Evolutionary conservation across 2,329 filamentous ascomycete species (phyloP), one percentile per base, ranked within the genome.

Genomic region (Aspergillus hortae): DNA sequence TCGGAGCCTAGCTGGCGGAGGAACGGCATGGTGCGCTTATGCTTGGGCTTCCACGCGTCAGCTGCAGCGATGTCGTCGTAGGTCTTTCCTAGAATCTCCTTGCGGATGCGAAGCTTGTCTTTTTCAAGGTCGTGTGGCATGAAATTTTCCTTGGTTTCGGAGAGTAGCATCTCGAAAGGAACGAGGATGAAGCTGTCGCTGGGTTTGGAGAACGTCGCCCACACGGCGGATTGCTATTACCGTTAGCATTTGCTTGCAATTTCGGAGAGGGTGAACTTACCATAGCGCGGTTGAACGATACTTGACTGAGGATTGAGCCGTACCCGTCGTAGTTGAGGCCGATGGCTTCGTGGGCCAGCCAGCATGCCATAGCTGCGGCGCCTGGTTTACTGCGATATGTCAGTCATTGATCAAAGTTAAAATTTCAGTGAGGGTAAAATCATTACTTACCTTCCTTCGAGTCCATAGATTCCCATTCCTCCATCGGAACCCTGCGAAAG

Each of bases 271-370:
- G 11, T 17, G 23, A 23, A 19, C 54, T 54, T 64, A 75, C 72
- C 23, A 71, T 64, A 21, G 70, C 71, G 48, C 74, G 75, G 0
- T 73, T 77, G 53, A 73, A 78, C 4, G 72, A 71, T 0, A 71
- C 75, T 51, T 78, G 76, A 0, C 70, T 66, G 0, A 78, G 64
- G 2, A 78, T 61, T 15, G 62, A 60, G 0, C 76, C 76, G 19
- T 78, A 78, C 0, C 76, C 76, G 11, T 66, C 49, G 1, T 67
- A 67, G 15, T 68, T 58, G 0, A 77, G 63, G 0, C 75, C 75
- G 12, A 78, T 75, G 5, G 67, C 72, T 42, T 71, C 63, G 57
- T 78, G 74, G 0, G 75, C 69, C 11, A 78, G 62, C 72, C 73
- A 78, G 0, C 72, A 68, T 0, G 75, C 71, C 63, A 77, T 69